A percentile compares a stretch with the other conserved stretches of the same genome.
Conservation (phyloP, 1,284 basidiomycete genomes). For the Schizophyllum commune region DNA sequence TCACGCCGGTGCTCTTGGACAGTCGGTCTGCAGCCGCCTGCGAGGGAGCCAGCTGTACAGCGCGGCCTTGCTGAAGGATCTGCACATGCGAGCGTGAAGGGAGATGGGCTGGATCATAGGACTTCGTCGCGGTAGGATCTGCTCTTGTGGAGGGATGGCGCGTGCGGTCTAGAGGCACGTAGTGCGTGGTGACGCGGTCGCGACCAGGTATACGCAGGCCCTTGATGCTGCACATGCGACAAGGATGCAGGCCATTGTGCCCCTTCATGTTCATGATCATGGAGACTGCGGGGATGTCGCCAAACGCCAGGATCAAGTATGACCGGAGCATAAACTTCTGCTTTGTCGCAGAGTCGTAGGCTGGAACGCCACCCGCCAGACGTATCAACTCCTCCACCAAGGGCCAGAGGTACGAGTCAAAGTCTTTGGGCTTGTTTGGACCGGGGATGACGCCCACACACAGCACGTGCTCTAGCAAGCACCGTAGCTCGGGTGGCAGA, state of each 20-base stretch:
- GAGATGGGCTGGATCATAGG: conserved; percentile 26
- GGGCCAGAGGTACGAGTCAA: conserved; percentile 28
- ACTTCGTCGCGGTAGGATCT: background rate
- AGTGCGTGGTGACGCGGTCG: background rate
- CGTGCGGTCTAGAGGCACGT: conserved; percentile 11
- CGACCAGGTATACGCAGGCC: conserved; percentile 22
- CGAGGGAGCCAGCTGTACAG: conserved; percentile 22
- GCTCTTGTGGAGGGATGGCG: conserved; percentile 24
- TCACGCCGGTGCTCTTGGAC: conserved; percentile 30
- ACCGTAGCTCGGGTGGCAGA: conserved; percentile 15
- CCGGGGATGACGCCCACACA: conserved; percentile 28
- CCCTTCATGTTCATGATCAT: conserved; percentile 16
- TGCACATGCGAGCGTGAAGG: conserved; percentile 27
- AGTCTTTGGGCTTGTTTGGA: conserved; percentile 25
- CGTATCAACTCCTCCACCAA: conserved; percentile 22
- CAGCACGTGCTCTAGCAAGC: conserved; percentile 22
- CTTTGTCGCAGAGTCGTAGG: conserved; percentile 18
- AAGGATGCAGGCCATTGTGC: conserved; percentile 33
- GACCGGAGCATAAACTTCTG: conserved; percentile 21
- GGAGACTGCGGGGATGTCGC: conserved; percentile 30
- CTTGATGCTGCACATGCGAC: conserved; percentile 33
- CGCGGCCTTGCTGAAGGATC: conserved; percentile 22
- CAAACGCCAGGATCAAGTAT: conserved; percentile 24
- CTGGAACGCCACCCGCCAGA: conserved; percentile 20
- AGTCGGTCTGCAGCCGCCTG: conserved; percentile 17